Percentiles rank a stretch among this genome's conserved stretches.
Evolutionary conservation across 371 early-diverging fungal species (phyloP).

Genomic region (Mortierella sp.): DNA sequence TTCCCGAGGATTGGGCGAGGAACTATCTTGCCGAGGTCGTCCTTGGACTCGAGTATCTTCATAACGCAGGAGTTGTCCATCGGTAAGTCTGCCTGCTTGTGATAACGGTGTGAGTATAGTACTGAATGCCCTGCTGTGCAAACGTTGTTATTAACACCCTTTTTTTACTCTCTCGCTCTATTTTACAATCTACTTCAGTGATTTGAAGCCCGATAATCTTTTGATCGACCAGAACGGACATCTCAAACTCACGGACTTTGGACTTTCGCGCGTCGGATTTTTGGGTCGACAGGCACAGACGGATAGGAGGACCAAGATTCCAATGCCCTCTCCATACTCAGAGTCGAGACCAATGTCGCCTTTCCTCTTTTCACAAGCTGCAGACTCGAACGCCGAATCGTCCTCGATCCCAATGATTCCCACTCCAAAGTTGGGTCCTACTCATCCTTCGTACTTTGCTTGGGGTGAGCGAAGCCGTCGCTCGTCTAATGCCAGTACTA

Average conservation of each 20-base stretch:
- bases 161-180: background rate
- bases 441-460: slow-evolving; percentile 45
- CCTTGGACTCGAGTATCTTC: slow-evolving; percentile 93
- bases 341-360: slow-evolving; percentile 55
- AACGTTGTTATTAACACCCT: background rate
- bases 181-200: slow-evolving; percentile 53
- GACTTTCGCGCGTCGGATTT: slow-evolving; percentile 90
- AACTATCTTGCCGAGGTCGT: slow-evolving; percentile 96
- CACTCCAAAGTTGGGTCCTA: slow-evolving; percentile 51
- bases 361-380: slow-evolving; percentile 41
- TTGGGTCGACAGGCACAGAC: slow-evolving; percentile 83
- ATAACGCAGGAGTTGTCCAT: slow-evolving; percentile 86
- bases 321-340: slow-evolving; percentile 35
- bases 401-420: slow-evolving; percentile 54
- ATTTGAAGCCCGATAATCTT: slow-evolving; percentile 93
- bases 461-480: slow-evolving; percentile 56
- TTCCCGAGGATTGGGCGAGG: slow-evolving; percentile 93
- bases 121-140: background rate
- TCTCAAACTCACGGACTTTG: slow-evolving; percentile 96
- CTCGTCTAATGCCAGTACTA: slow-evolving; percentile 48
- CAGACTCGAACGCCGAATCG: slow-evolving; percentile 38
- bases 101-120: background rate
- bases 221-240: slow-evolving; percentile 93
- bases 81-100: slow-evolving; percentile 64
- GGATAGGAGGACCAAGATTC: slow-evolving; percentile 58